phyloP scores from a whole-genome alignment of 2,329 filamentous ascomycete genomes.

The Cercospora zeina region DNA sequence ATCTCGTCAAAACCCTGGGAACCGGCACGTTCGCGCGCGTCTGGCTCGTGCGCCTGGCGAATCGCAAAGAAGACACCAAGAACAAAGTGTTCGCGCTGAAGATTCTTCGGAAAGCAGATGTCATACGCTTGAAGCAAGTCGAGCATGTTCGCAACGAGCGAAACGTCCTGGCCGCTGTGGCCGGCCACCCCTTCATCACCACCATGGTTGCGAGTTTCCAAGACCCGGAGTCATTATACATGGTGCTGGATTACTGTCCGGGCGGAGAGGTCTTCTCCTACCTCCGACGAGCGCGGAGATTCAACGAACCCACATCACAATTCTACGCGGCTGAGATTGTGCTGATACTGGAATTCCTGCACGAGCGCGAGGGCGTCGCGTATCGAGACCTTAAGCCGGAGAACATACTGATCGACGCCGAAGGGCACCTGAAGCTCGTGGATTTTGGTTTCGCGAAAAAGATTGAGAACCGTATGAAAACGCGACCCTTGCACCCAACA shows the following conservation, averaged over 20 bases:
- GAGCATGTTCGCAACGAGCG: constrained; percentile 85
- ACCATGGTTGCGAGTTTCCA: constrained; percentile 76
- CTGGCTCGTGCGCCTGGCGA: constrained; percentile 69
- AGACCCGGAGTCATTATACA: constrained; percentile 75
- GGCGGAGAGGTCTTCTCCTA: constrained; percentile 85
- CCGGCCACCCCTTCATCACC: constrained; percentile 81
- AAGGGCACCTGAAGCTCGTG: constrained; percentile 78
- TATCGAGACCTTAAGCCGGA: constrained; percentile 83
- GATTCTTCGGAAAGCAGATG: constrained; percentile 67
- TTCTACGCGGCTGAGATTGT: constrained; percentile 86
- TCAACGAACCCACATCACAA: constrained; percentile 73
- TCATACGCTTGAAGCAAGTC: constrained; percentile 81
- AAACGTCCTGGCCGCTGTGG: constrained; percentile 72
- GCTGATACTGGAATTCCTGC: constrained; percentile 75
- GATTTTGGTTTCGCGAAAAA: constrained; percentile 86
- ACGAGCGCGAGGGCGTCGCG: constrained; percentile 76
- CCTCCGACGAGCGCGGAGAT: constrained; percentile 72
- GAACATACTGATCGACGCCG: constrained; percentile 73
- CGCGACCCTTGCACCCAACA: not conserved
- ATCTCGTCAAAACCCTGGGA: constrained; percentile 71
- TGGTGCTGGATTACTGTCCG: constrained; percentile 80
- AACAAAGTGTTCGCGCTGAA: constrained; percentile 77
- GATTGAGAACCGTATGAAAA: constrained; percentile 59
- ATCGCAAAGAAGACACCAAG: constrained; percentile 39
- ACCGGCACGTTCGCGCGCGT: constrained; percentile 79